Conservation (phyloP, 768 basidiomycete genomes). For the Mycena olivaceomarginata region DNA sequence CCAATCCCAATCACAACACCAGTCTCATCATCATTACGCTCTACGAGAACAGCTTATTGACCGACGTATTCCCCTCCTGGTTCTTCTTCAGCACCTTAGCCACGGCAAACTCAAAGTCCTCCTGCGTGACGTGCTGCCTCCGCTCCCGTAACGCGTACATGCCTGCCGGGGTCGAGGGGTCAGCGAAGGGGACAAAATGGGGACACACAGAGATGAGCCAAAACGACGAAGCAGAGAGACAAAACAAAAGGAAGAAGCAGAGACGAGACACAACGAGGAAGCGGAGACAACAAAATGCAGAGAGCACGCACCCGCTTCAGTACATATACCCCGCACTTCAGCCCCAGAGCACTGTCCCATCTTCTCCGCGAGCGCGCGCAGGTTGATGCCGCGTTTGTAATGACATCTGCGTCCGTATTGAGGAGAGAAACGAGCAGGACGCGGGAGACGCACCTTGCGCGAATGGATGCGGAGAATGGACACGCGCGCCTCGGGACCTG, state of each 20-base stretch:
- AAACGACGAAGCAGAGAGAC: not conserved
- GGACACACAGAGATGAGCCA: not conserved
- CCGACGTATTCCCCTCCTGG: slow-evolving; percentile 95
- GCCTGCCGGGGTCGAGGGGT: slow-evolving; percentile 63
- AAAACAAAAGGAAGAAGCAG: not conserved
- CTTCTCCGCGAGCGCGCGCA: slow-evolving; percentile 97
- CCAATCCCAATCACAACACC: no score
- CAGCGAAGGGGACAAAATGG: not conserved
- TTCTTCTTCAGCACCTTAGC: slow-evolving; percentile 99
- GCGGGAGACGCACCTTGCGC: slow-evolving; percentile 77
- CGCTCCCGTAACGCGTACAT: slow-evolving; percentile 99
- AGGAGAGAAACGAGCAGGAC: not conserved
- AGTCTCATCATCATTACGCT: slow-evolving; percentile 27
- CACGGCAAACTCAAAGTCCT: slow-evolving; percentile 99
- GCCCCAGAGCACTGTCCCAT: slow-evolving; percentile 99
- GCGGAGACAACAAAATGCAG: not conserved
- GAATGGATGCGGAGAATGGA: slow-evolving; percentile 98
- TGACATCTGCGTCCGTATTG: slow-evolving; percentile 82
- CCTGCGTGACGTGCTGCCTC: slow-evolving; percentile 97
- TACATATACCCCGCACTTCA: slow-evolving; percentile 97
- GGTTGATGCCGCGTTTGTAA: slow-evolving; percentile 96
- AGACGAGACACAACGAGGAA: not conserved
- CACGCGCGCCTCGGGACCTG: slow-evolving; percentile 96
- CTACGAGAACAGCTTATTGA: slow-evolving; percentile 95
- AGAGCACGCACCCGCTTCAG: slow-evolving; percentile 88